These are phyloP conservation scores for Ogataea hybrid DNA, from an alignment of 1,139 yeast species.

Conservation along the genomic window DNA sequence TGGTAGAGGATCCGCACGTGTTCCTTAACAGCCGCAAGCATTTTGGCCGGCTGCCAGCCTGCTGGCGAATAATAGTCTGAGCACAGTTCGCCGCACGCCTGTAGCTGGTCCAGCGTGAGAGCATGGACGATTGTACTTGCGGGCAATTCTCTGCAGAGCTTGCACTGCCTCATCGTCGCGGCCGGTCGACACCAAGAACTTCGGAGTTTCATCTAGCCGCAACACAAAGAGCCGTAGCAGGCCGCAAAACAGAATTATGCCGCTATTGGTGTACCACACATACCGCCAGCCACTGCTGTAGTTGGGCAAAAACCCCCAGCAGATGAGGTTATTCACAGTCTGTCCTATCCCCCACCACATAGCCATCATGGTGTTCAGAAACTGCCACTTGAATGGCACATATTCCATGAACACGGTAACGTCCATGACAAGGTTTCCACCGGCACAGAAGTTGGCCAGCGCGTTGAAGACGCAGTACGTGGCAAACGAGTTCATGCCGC, in stretches of 20 bases:
- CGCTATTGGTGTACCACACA: constrained; percentile 52
- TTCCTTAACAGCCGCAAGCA: constrained; percentile 31
- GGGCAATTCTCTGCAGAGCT: constrained; percentile 41
- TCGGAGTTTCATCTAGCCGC: constrained; percentile 53
- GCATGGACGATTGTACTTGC: constrained; percentile 41
- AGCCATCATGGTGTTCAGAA: constrained; percentile 52
- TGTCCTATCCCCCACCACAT: constrained; percentile 51
- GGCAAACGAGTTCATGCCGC: not conserved
- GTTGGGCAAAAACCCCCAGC: not conserved
- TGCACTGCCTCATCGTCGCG: too few species aligned
- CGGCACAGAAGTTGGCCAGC: constrained; percentile 47
- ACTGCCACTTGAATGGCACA: constrained; percentile 44
- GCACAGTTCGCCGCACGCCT: constrained; percentile 37
- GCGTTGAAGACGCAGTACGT: not conserved
- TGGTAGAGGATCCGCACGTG: constrained; percentile 39
- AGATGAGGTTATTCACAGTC: constrained; percentile 41
- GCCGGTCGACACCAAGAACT: constrained; percentile 39
- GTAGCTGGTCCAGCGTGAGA: constrained; percentile 45
- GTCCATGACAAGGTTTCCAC: constrained; percentile 55
- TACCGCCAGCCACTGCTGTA: constrained; percentile 28
- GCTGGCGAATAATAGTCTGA: not conserved
- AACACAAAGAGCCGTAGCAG: too few species aligned
- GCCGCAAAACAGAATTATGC: constrained; percentile 27
- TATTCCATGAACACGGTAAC: constrained; percentile 36
- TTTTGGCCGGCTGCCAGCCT: constrained; percentile 26